phyloP scores from a whole-genome alignment of 108 stramenopile species.

The Pinguiococcus pyrenoidosus region DNA sequence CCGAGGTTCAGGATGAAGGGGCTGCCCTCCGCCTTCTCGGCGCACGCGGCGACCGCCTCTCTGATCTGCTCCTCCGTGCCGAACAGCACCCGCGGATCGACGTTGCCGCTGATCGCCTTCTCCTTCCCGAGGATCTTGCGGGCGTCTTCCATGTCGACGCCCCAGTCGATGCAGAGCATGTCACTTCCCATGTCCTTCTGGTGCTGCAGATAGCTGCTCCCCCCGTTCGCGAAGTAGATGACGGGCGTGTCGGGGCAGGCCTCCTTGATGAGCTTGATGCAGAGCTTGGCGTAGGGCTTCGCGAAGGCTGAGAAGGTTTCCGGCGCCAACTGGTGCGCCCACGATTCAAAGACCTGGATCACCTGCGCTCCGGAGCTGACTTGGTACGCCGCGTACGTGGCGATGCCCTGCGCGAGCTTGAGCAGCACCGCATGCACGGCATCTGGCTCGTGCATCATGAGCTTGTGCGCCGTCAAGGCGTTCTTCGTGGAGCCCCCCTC shows the following conservation, averaged over 20 bases:
- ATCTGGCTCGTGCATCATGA: slow-evolving; percentile 71
- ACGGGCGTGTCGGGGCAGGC: slow-evolving; percentile 75
- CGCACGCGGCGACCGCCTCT: slow-evolving; percentile 71
- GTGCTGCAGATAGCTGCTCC: slow-evolving; percentile 71
- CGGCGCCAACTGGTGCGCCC: slow-evolving; percentile 90
- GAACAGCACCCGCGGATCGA: slow-evolving; percentile 84
- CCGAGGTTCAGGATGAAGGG: slow-evolving; percentile 88
- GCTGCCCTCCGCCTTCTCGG: slow-evolving; percentile 79
- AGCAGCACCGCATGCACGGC: slow-evolving; percentile 60
- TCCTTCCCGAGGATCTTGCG: slow-evolving; percentile 57
- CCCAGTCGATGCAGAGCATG: slow-evolving; percentile 79
- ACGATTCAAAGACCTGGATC: slow-evolving; percentile 94
- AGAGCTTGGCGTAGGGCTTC: slow-evolving; percentile 80
- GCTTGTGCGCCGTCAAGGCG: slow-evolving; percentile 62
- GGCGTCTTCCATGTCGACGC: slow-evolving; percentile 57
- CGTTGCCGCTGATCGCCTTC: slow-evolving; percentile 71
- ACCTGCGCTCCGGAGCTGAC: slow-evolving; percentile 78
- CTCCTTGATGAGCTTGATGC: slow-evolving; percentile 70
- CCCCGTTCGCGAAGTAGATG: slow-evolving; percentile 94
- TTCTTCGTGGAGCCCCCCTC: slow-evolving; percentile 84
- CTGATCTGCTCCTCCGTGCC: slow-evolving; percentile 65
- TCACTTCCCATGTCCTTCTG: slow-evolving; percentile 67
- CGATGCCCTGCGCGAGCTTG: slow-evolving; percentile 72
- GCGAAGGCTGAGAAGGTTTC: slow-evolving; percentile 64
- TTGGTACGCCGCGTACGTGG: slow-evolving; percentile 82